These are phyloP conservation scores for Talaromyces proteolyticus DNA, from an alignment of 495 filamentous ascomycete genomes.

Conservation along the genomic window DNA sequence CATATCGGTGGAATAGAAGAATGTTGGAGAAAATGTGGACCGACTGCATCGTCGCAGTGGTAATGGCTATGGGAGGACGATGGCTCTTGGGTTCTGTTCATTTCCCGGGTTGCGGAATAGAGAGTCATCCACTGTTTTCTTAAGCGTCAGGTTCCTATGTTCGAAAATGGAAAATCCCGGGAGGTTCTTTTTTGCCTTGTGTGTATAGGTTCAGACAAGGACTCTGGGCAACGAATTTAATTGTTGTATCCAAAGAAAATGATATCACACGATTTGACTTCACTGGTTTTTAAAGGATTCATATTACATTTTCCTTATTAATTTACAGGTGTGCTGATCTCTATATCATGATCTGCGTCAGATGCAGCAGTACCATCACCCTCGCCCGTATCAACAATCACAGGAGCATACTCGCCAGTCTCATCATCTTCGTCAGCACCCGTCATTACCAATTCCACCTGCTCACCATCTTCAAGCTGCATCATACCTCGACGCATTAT, in stretches of 20 bases:
- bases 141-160: slow-evolving; percentile 2
- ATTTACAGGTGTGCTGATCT: slow-evolving; percentile 5
- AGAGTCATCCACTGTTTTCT: neutral
- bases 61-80: neutral
- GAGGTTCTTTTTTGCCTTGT: slow-evolving; percentile 5
- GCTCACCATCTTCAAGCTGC: slow-evolving; percentile 74
- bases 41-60: neutral
- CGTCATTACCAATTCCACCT: slow-evolving; percentile 69
- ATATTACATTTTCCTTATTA: neutral
- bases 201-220: slow-evolving; percentile 1
- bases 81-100: slow-evolving; percentile 1
- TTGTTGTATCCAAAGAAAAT: slow-evolving; percentile 6
- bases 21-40: neutral
- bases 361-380: neutral
- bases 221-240: slow-evolving; percentile 7
- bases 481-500: slow-evolving; percentile 60
- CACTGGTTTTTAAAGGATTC: too few relatives aligned
- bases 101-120: slow-evolving; percentile 5
- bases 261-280: slow-evolving; percentile 6
- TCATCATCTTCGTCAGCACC: slow-evolving; percentile 79
- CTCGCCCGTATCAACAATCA: slow-evolving; percentile 62
- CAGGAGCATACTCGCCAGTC: slow-evolving; percentile 78
- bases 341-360: neutral
- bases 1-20: neutral
- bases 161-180: slow-evolving; percentile 3